Evolutionary conservation across 257 asterid species (phyloP), one percentile per base, ranked within the genome.

Genomic region (Solanum boliviense): DNA sequence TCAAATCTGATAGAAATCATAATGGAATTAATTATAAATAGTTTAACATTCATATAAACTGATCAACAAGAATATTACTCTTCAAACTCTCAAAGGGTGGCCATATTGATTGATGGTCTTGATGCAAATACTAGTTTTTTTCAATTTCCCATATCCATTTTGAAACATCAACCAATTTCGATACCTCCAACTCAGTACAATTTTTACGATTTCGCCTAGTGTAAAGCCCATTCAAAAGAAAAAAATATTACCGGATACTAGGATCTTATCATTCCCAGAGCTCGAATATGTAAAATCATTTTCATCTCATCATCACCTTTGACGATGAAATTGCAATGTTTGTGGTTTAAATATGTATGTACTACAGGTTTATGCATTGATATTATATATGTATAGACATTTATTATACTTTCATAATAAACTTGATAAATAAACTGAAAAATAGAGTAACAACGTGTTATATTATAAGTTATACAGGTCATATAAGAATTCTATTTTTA

Each of bases 121-220:
- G 20, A 3, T 31, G 13, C 4, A 3, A 18, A 31, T 7, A 16
- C 6, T 2, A 6, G 75, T 13, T 15, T 27, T 34, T 18, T 73
- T 0, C 3, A 0, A 1, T 1, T 1, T 72, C 32, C 1, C 1
- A 32, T 71, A 8, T 71, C 2, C 2, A 0, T 21, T 72, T 72
- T 72, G 79, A 72, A 3, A 5, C 13, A 16, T 4, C 7, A 4
- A 70, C 0, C 32, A 46, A 46, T 46, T 46, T 46, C 1, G 0
- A 46, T 46, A 46, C 3, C 1, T 0, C 20, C 5, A 46, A 46
- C 20, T 0, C 6, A 13, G 20, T 46, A 46, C 20, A 46, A 4
- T 46, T 46, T 46, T 46, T 46, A 5, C 0, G 20, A 18, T 16
- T 7, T 32, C 25, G 0, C 11, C 5, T 29, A 4, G 5, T 1